A percentile compares a stretch with the other conserved stretches of the same genome.
These are phyloP conservation scores for Diophrys appendiculata DNA, from an alignment of 73 alveolate species.

Conservation along the genomic window DNA sequence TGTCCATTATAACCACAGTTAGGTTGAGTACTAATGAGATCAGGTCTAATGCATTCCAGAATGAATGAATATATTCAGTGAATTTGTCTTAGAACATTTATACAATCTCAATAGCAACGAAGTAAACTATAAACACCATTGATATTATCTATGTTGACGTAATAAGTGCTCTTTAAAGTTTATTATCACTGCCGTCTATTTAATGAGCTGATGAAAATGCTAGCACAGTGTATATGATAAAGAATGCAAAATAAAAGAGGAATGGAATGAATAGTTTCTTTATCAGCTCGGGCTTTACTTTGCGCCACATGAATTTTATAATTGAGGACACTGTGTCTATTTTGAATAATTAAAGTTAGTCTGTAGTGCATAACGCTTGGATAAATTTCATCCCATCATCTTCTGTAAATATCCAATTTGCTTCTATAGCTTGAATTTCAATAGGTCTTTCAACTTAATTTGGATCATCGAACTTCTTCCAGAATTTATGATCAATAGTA, in stretches of 20 bases:
- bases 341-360: constrained; percentile 27
- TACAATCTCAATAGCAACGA: constrained; percentile 12
- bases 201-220: neutral
- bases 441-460: neutral
- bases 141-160: no score
- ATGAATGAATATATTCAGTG: constrained; percentile 26
- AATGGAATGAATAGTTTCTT: constrained; percentile 41
- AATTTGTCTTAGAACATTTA: constrained; percentile 18
- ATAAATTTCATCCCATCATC: constrained; percentile 15
- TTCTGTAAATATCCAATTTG: constrained; percentile 31
- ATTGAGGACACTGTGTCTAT: constrained; percentile 29
- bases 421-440: constrained; percentile 23
- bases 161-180: neutral
- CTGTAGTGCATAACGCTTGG: constrained; percentile 19
- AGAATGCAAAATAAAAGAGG: constrained; percentile 22
- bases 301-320: constrained; percentile 43
- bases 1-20: constrained; percentile 13
- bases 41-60: constrained; percentile 54
- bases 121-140: constrained; percentile 20
- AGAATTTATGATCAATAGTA: neutral
- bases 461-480: neutral
- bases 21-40: constrained; percentile 28
- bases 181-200: neutral
- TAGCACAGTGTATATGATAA: constrained; percentile 16
- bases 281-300: constrained; percentile 17